Evolutionary conservation across 495 filamentous ascomycete species (phyloP), one percentile per base, ranked within the genome.

Genomic region (Neurospora tetrasperma): DNA sequence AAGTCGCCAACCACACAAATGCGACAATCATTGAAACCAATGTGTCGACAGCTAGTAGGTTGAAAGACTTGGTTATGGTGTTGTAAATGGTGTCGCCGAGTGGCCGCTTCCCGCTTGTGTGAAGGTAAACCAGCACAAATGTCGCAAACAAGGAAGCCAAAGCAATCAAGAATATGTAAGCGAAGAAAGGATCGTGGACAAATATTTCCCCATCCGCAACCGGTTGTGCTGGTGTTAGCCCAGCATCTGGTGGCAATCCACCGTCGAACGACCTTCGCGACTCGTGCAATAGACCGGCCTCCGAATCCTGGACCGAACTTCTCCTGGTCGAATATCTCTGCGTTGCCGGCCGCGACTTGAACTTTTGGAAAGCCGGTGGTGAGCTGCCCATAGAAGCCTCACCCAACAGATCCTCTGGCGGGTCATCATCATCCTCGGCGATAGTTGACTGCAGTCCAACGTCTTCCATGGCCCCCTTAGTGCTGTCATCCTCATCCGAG

Each of bases 71-170:
- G 76, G 91, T 91, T 27, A 99, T 84, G 7, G 94, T 95, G 35
- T 90, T 92, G 82, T 99, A 98, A 71, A 99, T 93, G 11, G 96
- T 97, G 79, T 99, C 96, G 20, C 93, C 93, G 9, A 80, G 75
- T 5, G 85, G 74, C 54, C 86, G 85, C 76, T 90, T 91, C 59
- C 84, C 84, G 12, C 84, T 82, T 2, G 95, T 98, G 78, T 98
- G 94, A 12, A 99, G 86, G 77, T 90, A 94, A 69, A 97, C 90
- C 16, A 99, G 86, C 71, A 97, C 88, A 72, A 94, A 94, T 16
- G 92, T 94, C 20, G 94, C 90, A 77, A 98, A 89, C 44, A 98
- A 82, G 31, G 91, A 89, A 46, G 93, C 93, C 71, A 96, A 82
- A 41, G 88, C 90, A 79, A 98, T 94, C 73, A 97, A 81, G 78